Evolutionary conservation across 164 flowering plant genomes (phyloP).

Genomic region (Vitis vinifera): ASM3070453v1 NC_081817.1:22827501-22828000

Average conservation of each 20-base stretch:
- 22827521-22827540: neutral
- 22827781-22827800: conserved; percentile 39
- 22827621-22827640: conserved; percentile 63
- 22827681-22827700: conserved; percentile 78
- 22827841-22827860: conserved; percentile 17
- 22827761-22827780: conserved; percentile 64
- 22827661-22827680: conserved; percentile 90
- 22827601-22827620: conserved; percentile 90
- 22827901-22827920: too few species aligned
- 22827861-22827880: neutral
- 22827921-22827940: too few species aligned
- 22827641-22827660: conserved; percentile 65
- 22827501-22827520: too few species aligned
- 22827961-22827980: neutral
- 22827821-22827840: conserved; percentile 57
- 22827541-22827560: conserved; percentile 50
- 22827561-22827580: conserved; percentile 96
- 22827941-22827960: too few species aligned
- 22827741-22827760: conserved; percentile 65
- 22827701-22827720: conserved; percentile 82
- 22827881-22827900: too few species aligned
- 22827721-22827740: conserved; percentile 53
- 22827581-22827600: conserved; percentile 86
- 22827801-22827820: conserved; percentile 54
- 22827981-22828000: too few species aligned